These are phyloP conservation scores for Carnegiea gigantea DNA, from an alignment of 179 eudicot species.

Conservation along the genomic window DNA sequence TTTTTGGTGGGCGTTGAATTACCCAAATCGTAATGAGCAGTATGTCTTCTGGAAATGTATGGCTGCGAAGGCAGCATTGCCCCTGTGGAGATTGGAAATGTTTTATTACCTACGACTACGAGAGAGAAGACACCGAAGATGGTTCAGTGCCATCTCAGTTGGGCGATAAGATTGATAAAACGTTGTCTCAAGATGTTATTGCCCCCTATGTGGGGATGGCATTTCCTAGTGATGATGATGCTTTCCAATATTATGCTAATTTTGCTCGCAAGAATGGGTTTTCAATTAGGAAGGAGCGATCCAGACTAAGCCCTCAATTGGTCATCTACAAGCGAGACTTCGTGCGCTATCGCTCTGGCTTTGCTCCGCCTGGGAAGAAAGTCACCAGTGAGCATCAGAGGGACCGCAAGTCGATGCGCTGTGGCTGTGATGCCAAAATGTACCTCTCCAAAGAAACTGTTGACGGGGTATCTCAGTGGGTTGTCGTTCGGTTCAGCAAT, in stretches of 20 bases:
- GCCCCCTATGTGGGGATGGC: constrained; percentile 60
- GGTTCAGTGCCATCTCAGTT: constrained; percentile 20
- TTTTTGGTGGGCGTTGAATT: constrained; percentile 1
- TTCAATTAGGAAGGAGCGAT: constrained; percentile 56
- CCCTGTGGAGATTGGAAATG: constrained; percentile 65
- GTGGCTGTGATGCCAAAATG: constrained; percentile 77
- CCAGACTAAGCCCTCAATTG: constrained; percentile 52
- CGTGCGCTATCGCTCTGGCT: constrained; percentile 65
- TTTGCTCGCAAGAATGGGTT: constrained; percentile 63
- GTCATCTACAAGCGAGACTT: constrained; percentile 61
- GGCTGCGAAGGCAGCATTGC: constrained; percentile 55
- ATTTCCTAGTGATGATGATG: constrained; percentile 54
- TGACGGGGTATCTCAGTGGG: constrained; percentile 59
- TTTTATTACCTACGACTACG: constrained; percentile 37
- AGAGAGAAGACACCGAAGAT: constrained; percentile 33
- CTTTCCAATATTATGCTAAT: constrained; percentile 51
- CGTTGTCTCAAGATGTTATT: constrained; percentile 29
- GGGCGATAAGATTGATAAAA: constrained; percentile 22
- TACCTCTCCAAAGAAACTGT: constrained; percentile 55
- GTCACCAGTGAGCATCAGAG: constrained; percentile 52
- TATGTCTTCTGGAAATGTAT: constrained; percentile 34
- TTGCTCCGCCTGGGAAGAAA: constrained; percentile 54
- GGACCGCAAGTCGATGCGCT: constrained; percentile 63
- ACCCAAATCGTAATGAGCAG: constrained; percentile 28
- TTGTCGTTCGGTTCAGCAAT: constrained; percentile 63